Conservation (phyloP, 202 grass and related monocot genomes). For the Setaria viridis region DNA sequence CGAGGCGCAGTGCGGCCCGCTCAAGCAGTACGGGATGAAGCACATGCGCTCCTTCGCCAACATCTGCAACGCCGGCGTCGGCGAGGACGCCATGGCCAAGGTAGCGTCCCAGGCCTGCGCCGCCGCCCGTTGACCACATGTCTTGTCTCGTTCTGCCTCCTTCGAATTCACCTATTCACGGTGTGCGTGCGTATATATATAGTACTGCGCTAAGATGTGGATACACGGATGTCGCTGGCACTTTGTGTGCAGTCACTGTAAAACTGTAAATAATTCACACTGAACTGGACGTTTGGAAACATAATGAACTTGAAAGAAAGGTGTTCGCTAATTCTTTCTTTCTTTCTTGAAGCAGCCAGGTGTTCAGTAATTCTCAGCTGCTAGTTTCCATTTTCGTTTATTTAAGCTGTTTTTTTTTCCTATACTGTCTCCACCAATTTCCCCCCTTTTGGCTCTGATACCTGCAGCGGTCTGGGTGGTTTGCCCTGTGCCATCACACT, state of each 20-base stretch:
- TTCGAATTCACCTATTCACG: background rate
- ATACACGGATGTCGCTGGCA: background rate
- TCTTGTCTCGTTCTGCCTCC: background rate
- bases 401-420: too few relatives aligned
- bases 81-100: conserved; percentile 45
- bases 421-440: too few relatives aligned
- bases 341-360: too few relatives aligned
- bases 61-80: conserved; percentile 70
- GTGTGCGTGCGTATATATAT: background rate
- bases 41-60: conserved; percentile 75
- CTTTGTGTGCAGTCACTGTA: background rate
- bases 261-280: background rate
- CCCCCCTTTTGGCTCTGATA: too few relatives aligned
- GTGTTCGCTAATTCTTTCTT: background rate
- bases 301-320: background rate
- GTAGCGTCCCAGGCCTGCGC: conserved; percentile 58
- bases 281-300: background rate
- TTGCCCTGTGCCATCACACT: too few relatives aligned
- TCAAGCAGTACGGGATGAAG: conserved; percentile 84
- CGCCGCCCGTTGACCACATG: conserved; percentile 1
- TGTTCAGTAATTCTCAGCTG: background rate
- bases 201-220: background rate
- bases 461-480: too few relatives aligned
- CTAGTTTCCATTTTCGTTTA: background rate
- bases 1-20: conserved; percentile 60